A percentile compares a stretch with the other conserved stretches of the same genome.
phyloP scores from a whole-genome alignment of 1,139 yeast species.

The Nakaseomyces delphensis region DNA sequence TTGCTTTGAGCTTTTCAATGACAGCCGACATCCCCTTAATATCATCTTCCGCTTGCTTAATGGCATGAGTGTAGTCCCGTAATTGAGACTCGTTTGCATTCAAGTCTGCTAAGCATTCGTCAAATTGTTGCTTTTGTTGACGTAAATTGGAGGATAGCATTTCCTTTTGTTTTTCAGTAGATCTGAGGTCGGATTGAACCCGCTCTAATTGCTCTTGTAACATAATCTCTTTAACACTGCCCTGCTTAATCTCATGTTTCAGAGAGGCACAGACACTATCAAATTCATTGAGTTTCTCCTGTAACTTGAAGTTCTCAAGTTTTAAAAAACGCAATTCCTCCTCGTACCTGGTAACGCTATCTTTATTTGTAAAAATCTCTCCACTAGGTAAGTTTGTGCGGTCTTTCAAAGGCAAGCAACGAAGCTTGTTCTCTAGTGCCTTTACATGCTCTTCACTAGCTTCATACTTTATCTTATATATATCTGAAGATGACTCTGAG shows the following conservation, averaged over 20 bases:
- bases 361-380: conserved; percentile 26
- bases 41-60: conserved; percentile 50
- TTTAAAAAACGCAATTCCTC: conserved; percentile 28
- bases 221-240: conserved; percentile 21
- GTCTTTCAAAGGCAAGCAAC: conserved; percentile 28
- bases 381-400: conserved; percentile 23
- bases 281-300: conserved; percentile 31
- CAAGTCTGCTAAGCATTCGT: conserved; percentile 62
- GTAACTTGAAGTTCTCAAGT: conserved; percentile 40
- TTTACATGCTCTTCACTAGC: conserved; percentile 40
- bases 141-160: conserved; percentile 35
- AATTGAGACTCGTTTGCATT: conserved; percentile 71
- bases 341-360: conserved; percentile 40
- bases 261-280: conserved; percentile 19
- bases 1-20: conserved; percentile 48
- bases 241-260: conserved; percentile 20
- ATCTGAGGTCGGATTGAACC: conserved; percentile 22
- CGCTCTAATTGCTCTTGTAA: conserved; percentile 27
- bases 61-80: conserved; percentile 44
- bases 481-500: conserved; percentile 21
- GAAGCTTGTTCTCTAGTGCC: conserved; percentile 37
- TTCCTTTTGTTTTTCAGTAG: conserved; percentile 28
- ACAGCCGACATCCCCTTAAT: conserved; percentile 49
- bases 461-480: conserved; percentile 33
- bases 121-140: conserved; percentile 63